phyloP scores from a whole-genome alignment of 129 eudicot genomes.

The Oenanthe sinensis region DNA sequence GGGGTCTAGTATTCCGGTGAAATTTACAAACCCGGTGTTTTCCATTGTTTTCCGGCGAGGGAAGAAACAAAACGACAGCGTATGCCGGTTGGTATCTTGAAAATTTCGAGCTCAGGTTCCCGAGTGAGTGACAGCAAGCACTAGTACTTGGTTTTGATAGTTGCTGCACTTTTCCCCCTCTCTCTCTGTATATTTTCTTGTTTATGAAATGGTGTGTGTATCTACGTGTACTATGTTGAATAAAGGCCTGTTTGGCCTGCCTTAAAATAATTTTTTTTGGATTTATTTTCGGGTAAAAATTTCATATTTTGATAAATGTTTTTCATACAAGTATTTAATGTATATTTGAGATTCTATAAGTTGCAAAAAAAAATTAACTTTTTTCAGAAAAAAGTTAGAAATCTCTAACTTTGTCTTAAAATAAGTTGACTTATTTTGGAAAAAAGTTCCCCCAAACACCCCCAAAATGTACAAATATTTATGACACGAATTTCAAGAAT shows the following conservation, averaged over 20 bases:
- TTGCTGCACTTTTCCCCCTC: neutral
- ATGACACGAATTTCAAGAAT: neutral
- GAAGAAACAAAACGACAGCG: neutral
- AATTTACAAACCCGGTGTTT: slow-evolving; percentile 23
- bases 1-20: slow-evolving; percentile 46
- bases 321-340: no score
- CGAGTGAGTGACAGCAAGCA: neutral
- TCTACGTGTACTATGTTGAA: neutral
- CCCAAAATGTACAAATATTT: neutral
- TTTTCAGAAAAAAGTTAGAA: no score
- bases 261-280: no score
- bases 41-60: slow-evolving; percentile 25
- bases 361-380: no score
- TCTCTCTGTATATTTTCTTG: neutral
- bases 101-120: neutral
- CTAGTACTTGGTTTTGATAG: slow-evolving; percentile 19
- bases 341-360: no score
- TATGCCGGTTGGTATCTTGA: neutral
- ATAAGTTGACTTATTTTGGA: no score
- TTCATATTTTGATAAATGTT: no score
- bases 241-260: no score
- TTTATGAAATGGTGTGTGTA: neutral
- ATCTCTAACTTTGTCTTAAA: no score
- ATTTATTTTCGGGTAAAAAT: no score
- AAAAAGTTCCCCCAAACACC: no score